Conservation (phyloP, 108 stramenopile genomes). For the Schizochytrium sp. region DNA sequence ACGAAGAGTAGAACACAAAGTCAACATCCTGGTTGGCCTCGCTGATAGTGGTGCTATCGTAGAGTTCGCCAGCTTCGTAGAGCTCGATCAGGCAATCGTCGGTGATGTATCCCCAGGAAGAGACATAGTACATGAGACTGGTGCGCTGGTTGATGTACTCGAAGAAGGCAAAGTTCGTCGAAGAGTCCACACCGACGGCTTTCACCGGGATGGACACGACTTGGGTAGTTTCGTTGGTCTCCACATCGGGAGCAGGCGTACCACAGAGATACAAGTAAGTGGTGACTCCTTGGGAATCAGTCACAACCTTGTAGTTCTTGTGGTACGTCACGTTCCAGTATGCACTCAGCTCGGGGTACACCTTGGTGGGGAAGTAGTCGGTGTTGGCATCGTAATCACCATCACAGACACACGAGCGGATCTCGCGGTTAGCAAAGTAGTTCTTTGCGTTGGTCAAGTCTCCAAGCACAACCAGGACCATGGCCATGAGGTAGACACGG, state of each 20-base stretch:
- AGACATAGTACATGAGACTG: not conserved
- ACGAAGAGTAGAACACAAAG: not conserved
- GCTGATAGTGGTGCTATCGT: not conserved
- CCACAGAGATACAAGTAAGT: conserved; percentile 38
- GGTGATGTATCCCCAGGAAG: not conserved
- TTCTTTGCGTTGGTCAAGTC: conserved; percentile 2
- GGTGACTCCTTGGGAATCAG: not conserved
- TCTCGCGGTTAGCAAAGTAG: not conserved
- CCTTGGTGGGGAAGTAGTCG: conserved; percentile 60
- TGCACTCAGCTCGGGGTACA: not conserved
- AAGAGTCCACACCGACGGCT: not conserved
- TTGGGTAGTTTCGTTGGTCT: not conserved
- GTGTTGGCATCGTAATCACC: conserved; percentile 28
- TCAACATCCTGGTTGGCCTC: not conserved
- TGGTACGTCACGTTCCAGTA: conserved; percentile 36
- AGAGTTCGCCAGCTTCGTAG: not conserved
- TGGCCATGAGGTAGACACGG: not conserved
- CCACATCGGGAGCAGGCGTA: conserved; percentile 48
- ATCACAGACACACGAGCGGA: conserved; percentile 27
- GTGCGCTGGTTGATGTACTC: conserved; percentile 41
- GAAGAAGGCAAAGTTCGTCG: conserved; percentile 4
- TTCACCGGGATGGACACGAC: conserved; percentile 31
- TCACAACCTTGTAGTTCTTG: conserved; percentile 42
- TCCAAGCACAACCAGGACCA: conserved; percentile 16
- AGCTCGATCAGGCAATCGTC: not conserved